Conservation (phyloP, 257 asterid species). For the Fraxinus cuspidata region DNA sequence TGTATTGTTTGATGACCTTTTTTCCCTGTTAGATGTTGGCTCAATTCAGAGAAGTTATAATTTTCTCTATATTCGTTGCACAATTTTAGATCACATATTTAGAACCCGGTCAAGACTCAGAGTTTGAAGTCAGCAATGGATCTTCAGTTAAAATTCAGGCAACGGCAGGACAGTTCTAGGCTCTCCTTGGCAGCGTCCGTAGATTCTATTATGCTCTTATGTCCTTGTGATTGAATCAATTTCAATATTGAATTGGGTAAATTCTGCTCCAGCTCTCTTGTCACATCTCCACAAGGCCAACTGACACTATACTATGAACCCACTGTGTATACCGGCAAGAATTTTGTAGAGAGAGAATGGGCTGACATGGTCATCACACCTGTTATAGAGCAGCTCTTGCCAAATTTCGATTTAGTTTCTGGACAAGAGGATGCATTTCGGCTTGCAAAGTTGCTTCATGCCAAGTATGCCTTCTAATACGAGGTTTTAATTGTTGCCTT, state of each 20-base stretch:
- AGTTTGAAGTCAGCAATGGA: conserved; percentile 46
- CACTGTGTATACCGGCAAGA: conserved; percentile 75
- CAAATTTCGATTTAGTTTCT: conserved; percentile 70
- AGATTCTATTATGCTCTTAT: conserved; percentile 9
- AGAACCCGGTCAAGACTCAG: conserved; percentile 72
- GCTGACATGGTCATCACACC: conserved; percentile 88
- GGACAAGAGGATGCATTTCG: conserved; percentile 94
- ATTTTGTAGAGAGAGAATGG: conserved; percentile 45
- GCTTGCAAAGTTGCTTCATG: conserved; percentile 67
- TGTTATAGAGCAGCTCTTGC: conserved; percentile 82
- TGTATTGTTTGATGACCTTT: background rate
- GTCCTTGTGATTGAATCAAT: background rate
- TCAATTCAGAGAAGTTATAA: background rate
- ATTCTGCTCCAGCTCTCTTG: conserved; percentile 60
- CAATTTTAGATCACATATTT: conserved; percentile 66
- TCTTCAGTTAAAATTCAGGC: conserved; percentile 60
- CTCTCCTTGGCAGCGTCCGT: conserved; percentile 99
- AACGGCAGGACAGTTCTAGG: conserved; percentile 91
- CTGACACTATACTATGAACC: conserved; percentile 72
- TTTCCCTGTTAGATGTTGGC: background rate
- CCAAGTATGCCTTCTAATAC: conserved; percentile 48
- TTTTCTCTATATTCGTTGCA: background rate
- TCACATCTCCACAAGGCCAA: conserved; percentile 58
- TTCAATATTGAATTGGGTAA: background rate
- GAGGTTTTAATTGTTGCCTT: background rate